Conservation (phyloP, 2,329 filamentous ascomycete species). For the Talaromyces sp. region DNA sequence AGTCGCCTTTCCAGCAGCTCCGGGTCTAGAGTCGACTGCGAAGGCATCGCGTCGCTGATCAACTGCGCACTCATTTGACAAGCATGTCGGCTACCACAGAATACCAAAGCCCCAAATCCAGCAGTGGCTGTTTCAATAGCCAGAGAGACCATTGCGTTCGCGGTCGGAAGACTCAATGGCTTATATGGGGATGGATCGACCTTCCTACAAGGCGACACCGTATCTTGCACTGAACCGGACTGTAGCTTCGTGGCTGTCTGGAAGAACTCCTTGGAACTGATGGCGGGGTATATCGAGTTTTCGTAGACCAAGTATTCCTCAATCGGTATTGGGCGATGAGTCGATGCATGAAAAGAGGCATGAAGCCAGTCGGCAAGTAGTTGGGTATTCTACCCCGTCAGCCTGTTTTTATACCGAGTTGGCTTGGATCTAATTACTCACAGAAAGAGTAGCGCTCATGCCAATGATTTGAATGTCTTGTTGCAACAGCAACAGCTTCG, state of each 20-base stretch:
- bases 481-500: slow-evolving; percentile 67
- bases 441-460: slow-evolving; percentile 76
- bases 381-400: slow-evolving; percentile 59
- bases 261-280: slow-evolving; percentile 57
- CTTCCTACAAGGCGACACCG: slow-evolving; percentile 37
- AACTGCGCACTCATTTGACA: slow-evolving; percentile 67
- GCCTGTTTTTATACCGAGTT: background rate
- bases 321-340: slow-evolving; percentile 71
- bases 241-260: slow-evolving; percentile 55
- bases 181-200: slow-evolving; percentile 58
- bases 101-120: slow-evolving; percentile 69
- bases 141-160: slow-evolving; percentile 68
- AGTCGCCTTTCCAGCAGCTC: slow-evolving; percentile 56
- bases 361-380: slow-evolving; percentile 67
- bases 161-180: slow-evolving; percentile 62
- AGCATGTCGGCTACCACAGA: slow-evolving; percentile 65
- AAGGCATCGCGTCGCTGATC: slow-evolving; percentile 65
- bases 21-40: slow-evolving; percentile 45
- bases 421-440: slow-evolving; percentile 37
- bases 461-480: slow-evolving; percentile 68
- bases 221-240: slow-evolving; percentile 30
- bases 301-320: slow-evolving; percentile 72
- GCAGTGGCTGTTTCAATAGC: slow-evolving; percentile 65
- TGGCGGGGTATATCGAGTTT: slow-evolving; percentile 62
- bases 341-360: slow-evolving; percentile 69